phyloP scores from a whole-genome alignment of 192 early-diverging fungal genomes.

The Lobosporangium transversale region DNA sequence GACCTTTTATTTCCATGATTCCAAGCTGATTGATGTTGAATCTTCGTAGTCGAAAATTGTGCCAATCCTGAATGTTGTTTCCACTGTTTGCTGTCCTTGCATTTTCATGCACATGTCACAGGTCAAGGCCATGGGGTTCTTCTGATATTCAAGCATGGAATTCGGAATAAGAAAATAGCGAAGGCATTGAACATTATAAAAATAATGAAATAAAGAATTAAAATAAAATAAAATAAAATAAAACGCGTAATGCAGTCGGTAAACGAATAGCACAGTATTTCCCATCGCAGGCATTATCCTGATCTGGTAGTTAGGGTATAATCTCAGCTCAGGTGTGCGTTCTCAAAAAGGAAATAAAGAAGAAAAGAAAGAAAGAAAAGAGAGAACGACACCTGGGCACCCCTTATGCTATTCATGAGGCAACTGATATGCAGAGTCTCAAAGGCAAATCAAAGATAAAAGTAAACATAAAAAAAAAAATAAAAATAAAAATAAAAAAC shows the following conservation, averaged over 20 bases:
- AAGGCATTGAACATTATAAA: not conserved
- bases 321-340: constrained; percentile 46
- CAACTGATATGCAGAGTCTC: constrained; percentile 6
- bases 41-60: too few species aligned
- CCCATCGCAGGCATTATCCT: constrained; percentile 63
- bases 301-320: constrained; percentile 61
- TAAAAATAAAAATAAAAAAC: not conserved
- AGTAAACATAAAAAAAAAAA: constrained; percentile 11
- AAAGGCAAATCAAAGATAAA: not conserved
- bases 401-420: constrained; percentile 42
- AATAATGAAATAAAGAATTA: constrained; percentile 6
- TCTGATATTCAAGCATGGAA: not conserved
- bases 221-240: constrained; percentile 4
- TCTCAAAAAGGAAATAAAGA: constrained; percentile 14
- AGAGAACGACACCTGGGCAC: constrained; percentile 47
- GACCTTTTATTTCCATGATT: too few species aligned
- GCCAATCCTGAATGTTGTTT: too few species aligned
- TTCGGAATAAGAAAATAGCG: not conserved
- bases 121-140: too few species aligned
- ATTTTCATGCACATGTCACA: too few species aligned
- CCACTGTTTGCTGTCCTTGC: too few species aligned
- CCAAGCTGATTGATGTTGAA: too few species aligned
- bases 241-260: constrained; percentile 1
- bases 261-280: constrained; percentile 42
- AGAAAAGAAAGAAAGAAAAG: too few species aligned